Conservation (phyloP, 1,284 basidiomycete species). For the Leccinum proliferum region DNA sequence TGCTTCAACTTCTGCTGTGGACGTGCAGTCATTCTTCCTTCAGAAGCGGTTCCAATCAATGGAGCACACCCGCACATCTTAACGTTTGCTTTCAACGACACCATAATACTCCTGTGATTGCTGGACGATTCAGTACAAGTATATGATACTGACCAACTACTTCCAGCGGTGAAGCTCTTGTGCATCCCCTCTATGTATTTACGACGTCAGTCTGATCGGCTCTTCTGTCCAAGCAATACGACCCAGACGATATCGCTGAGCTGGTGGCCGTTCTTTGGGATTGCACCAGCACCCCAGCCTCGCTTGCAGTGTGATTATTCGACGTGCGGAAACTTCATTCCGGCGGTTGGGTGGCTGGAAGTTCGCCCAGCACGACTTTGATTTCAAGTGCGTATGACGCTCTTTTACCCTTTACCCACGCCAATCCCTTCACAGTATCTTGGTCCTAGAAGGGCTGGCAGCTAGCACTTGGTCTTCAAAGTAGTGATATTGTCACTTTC, state of each 20-base stretch:
- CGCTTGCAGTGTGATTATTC: constrained; percentile 47
- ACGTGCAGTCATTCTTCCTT: constrained; percentile 39
- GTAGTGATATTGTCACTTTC: constrained; percentile 70
- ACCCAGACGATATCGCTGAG: constrained; percentile 49
- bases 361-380: constrained; percentile 44
- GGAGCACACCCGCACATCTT: constrained; percentile 46
- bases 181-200: constrained; percentile 44
- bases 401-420: constrained; percentile 3
- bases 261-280: constrained; percentile 55
- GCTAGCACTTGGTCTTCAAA: constrained; percentile 67
- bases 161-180: constrained; percentile 35
- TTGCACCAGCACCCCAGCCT: constrained; percentile 32
- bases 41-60: constrained; percentile 42
- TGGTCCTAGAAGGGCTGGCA: constrained; percentile 91
- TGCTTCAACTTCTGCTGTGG: constrained; percentile 33
- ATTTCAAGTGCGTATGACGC: constrained; percentile 45
- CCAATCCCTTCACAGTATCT: constrained; percentile 41
- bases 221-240: constrained; percentile 54
- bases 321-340: constrained; percentile 47
- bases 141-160: constrained; percentile 48
- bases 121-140: constrained; percentile 52
- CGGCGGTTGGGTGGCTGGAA: constrained; percentile 59
- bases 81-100: constrained; percentile 51
- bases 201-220: constrained; percentile 37
- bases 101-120: constrained; percentile 54